Base-by-base conservation (phyloP, 2,329 filamentous ascomycete species). In the Cordyceps fumosorosea region DNA sequence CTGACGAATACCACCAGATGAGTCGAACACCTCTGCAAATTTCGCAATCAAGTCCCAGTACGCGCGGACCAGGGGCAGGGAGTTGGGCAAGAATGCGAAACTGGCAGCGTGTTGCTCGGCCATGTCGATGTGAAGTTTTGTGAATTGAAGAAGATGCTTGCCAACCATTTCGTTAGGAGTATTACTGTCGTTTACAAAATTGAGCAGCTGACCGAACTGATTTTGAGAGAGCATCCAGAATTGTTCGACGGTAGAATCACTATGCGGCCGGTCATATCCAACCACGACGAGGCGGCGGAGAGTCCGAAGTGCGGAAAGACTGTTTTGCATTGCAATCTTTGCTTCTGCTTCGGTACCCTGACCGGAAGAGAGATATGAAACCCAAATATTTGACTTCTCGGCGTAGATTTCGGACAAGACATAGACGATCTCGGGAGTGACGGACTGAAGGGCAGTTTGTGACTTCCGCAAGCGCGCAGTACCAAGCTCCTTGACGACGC, bases 61-160 rank as follows among this genome's bases (percentile, higher is more conserved):
- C 18, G 89, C 87, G 66, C 85, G 85, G 2, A 90, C 87, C 26
- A 98, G 83, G 18, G 86, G 80, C 18, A 96, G 77, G 2, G 91
- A 92, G 69, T 90, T 88, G 2, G 92, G 91, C 7, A 99, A 81
- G 14, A 91, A 80, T 0, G 88, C 87, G 73, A 97, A 98, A 60
- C 91, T 90, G 3, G 89, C 87, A 1, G 93, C 87, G 72, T 96
- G 92, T 5, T 81, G 77, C 56, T 85, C 85, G 1, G 91, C 86
- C 88, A 98, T 93, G 62, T 91, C 88, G 45, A 96, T 81, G 72
- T 98, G 95, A 3, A 99, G 79, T 74, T 98, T 99, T 3, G 93
- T 88, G 56, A 98, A 88, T 71, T 98, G 93, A 48, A 97, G 77
- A 2, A 96, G 79, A 71, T 97, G 93, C 71, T 92, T 96, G 66